These are phyloP conservation scores for Cochlearia excelsa DNA, from an alignment of 345 rosid genomes.

Conservation along the genomic window DNA sequence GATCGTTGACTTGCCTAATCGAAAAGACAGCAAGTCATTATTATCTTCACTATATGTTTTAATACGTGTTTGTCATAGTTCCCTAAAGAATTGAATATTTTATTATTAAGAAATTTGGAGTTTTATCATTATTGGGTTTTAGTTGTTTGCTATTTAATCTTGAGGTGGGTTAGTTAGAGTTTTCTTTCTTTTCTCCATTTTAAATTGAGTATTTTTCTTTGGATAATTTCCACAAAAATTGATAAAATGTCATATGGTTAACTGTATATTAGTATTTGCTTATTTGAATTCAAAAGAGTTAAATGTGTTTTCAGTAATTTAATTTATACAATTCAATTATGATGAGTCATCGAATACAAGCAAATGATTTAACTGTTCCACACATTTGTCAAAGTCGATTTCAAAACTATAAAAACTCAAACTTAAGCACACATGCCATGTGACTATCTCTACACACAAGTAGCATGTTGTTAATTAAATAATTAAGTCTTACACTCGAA, in stretches of 20 bases:
- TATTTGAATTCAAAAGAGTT: too few species aligned
- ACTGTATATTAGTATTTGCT: too few species aligned
- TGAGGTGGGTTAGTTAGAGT: too few species aligned
- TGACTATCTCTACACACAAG: constrained; percentile 1
- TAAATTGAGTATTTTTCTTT: neutral
- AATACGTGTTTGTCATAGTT: constrained; percentile 9
- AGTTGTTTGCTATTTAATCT: neutral
- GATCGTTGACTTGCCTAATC: constrained; percentile 29
- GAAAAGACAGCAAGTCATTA: constrained; percentile 5
- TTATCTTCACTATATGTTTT: neutral
- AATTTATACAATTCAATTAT: too few species aligned
- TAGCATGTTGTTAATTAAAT: neutral
- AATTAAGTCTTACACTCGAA: neutral
- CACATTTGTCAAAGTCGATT: constrained; percentile 16
- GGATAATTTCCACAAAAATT: too few species aligned
- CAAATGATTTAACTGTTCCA: neutral
- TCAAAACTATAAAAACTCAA: neutral
- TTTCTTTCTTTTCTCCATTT: too few species aligned
- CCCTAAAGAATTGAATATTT: neutral
- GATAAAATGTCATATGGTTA: too few species aligned
- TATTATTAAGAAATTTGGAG: neutral
- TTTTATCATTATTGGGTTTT: constrained; percentile 1
- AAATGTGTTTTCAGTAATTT: too few species aligned
- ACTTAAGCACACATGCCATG: constrained; percentile 10
- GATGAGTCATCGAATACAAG: constrained; percentile 2